Base-by-base conservation (phyloP, 352 stramenopile species). In the Globisporangium splendens region DNA sequence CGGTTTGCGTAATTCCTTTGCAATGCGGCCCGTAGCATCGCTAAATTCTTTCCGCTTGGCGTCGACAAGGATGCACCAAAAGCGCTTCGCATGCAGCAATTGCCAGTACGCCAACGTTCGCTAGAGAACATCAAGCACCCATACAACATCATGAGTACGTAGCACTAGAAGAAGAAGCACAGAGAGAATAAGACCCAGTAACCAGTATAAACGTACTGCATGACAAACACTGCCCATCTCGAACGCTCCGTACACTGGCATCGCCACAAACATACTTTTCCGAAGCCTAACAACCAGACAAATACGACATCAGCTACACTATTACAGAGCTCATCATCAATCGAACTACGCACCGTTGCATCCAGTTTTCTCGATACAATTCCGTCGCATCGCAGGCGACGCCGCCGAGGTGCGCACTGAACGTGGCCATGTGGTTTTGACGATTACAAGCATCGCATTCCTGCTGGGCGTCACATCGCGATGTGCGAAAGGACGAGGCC, bases 371-470 rank as follows among this genome's bases (percentile, higher is more conserved):
- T 12, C 66, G 54, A 56, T 95, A 95, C 24, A 93, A 60, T 56
- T 86, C 76, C 0, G 59, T 80, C 3, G 83, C 83, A 43, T 92
- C 72, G 55, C 69, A 90, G 8, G 68, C 63, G 22, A 88, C 64
- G n/a, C 86, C 86, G 21, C 68, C 61, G 62, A 93, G 72, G 12
- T 80, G 68, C 13, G 85, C 75, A 12, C 72, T 63, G 51, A 76
- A 79, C 4, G 77, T 86, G 24, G 80, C 83, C 17, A 72, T 64
- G 61, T 93, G 83, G 54, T 88, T 75, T 8, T 61, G 65, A 17
- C 84, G 86, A 17, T 89, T 88, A 65, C 86, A 95, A 2, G 82
- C 83, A 14, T 93, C 66, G 53, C 86, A 95, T 54, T 89, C 73
- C 14, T 69, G 66, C 7, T 75, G 70, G 10, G 53, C 56, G 2